Percentiles rank a stretch among this genome's conserved stretches.
phyloP scores from a whole-genome alignment of 2,329 filamentous ascomycete genomes.

The Drechslerella coelobrocha region DNA sequence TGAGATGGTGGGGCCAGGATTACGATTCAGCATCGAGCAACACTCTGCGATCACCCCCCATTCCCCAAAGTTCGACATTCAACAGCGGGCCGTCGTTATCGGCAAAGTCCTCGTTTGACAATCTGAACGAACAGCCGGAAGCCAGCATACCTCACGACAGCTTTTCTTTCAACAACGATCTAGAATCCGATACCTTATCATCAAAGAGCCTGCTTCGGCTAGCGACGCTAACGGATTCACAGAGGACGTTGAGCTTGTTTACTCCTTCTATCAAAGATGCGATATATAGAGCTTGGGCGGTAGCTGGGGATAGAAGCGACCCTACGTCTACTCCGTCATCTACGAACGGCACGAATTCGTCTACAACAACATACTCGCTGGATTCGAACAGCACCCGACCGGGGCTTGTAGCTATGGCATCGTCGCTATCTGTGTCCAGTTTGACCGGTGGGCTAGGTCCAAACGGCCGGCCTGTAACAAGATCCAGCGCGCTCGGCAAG shows the following conservation, averaged over 20 bases:
- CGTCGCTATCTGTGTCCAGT: slow-evolving; percentile 43
- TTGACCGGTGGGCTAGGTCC: slow-evolving; percentile 46
- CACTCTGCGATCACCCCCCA: slow-evolving; percentile 26
- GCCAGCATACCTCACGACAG: slow-evolving; percentile 59
- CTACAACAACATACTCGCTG: slow-evolving; percentile 75
- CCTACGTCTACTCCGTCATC: slow-evolving; percentile 55
- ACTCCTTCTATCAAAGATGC: slow-evolving; percentile 89
- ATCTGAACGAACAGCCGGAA: slow-evolving; percentile 62
- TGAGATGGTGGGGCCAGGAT: slow-evolving; percentile 88
- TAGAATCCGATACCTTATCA: slow-evolving; percentile 83
- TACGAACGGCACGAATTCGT: slow-evolving; percentile 58
- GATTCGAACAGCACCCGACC: slow-evolving; percentile 70
- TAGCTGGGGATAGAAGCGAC: slow-evolving; percentile 62
- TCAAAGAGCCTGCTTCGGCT: slow-evolving; percentile 90
- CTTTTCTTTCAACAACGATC: slow-evolving; percentile 73
- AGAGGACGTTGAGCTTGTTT: slow-evolving; percentile 87
- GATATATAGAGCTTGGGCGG: slow-evolving; percentile 91
- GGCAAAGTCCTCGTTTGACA: slow-evolving; percentile 64
- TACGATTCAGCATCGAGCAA: slow-evolving; percentile 62
- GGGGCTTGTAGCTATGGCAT: slow-evolving; percentile 56
- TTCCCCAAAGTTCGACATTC: slow-evolving; percentile 45
- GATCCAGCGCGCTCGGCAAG: slow-evolving; percentile 71
- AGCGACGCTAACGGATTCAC: slow-evolving; percentile 81
- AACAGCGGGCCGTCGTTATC: slow-evolving; percentile 46
- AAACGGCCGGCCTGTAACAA: slow-evolving; percentile 57